Conservation (phyloP, 306 rosid genomes). For the Quercus suber region DNA sequence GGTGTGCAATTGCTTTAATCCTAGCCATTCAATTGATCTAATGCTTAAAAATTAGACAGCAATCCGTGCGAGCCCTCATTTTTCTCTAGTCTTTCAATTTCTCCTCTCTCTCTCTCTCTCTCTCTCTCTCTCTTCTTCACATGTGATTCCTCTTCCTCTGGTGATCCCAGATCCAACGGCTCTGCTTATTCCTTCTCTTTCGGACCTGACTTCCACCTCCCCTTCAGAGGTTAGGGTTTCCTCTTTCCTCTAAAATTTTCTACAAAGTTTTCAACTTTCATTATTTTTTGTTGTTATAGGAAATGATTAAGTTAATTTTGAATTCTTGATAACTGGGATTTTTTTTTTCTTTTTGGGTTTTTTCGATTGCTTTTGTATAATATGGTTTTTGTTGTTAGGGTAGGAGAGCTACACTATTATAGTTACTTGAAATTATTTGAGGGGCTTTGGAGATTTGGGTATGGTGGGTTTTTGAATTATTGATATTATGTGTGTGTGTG, state of each 20-base stretch:
- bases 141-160: conserved; percentile 14
- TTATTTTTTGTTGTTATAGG: background rate
- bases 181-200: background rate
- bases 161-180: conserved; percentile 28
- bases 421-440: background rate
- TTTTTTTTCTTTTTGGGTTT: background rate
- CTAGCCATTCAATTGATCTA: no score
- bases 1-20: no score
- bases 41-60: no score
- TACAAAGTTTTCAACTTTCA: background rate
- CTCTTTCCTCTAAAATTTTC: background rate
- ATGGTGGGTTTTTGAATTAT: no score
- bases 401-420: background rate
- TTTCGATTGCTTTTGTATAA: background rate
- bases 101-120: no score
- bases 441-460: no score
- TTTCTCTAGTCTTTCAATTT: no score
- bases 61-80: no score
- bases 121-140: no score
- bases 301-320: background rate
- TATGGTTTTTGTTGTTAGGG: background rate
- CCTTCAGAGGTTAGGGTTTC: conserved; percentile 32
- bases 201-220: conserved; percentile 13
- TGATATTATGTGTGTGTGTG: no score
- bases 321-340: no score